phyloP scores from a whole-genome alignment of 2,329 filamentous ascomycete genomes.

The Epichloe glyceriae region DNA sequence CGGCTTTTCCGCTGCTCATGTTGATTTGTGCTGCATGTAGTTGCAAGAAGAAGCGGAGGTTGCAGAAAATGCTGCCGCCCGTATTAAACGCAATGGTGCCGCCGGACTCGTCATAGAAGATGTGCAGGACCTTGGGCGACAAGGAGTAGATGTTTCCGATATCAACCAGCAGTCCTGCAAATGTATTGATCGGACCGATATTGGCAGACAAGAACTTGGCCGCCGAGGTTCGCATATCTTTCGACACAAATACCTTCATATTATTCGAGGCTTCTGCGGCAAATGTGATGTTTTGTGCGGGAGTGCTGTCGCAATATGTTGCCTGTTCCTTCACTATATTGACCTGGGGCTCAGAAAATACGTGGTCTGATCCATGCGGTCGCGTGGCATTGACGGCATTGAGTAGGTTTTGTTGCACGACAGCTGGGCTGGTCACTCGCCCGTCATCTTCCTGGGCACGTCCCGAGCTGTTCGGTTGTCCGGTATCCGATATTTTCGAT shows the following conservation, averaged over 20 bases:
- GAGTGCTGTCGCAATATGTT: conserved; percentile 72
- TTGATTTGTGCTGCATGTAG: conserved; percentile 49
- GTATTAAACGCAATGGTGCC: conserved; percentile 88
- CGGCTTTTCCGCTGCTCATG: conserved; percentile 35
- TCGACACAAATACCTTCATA: conserved; percentile 61
- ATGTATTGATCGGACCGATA: conserved; percentile 49
- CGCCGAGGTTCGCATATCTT: conserved; percentile 33
- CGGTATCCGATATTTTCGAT: not conserved
- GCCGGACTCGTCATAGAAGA: conserved; percentile 72
- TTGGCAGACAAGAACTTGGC: conserved; percentile 47
- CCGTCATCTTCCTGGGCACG: conserved; percentile 28
- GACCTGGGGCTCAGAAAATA: conserved; percentile 63
- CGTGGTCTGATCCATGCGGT: conserved; percentile 55
- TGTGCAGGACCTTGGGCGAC: conserved; percentile 55
- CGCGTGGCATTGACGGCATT: conserved; percentile 70
- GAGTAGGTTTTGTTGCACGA: conserved; percentile 57
- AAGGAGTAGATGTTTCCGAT: conserved; percentile 63
- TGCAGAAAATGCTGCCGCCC: conserved; percentile 82
- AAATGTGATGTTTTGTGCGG: conserved; percentile 60
- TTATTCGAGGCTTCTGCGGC: conserved; percentile 56
- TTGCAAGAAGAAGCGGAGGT: conserved; percentile 74
- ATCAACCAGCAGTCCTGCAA: conserved; percentile 56
- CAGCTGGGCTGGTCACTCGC: conserved; percentile 45
- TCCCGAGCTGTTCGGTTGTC: not conserved
- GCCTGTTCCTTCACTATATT: conserved; percentile 68